These are phyloP conservation scores for Epichloe uncinata DNA, from an alignment of 2,329 filamentous ascomycete species.

Conservation along the genomic window DNA sequence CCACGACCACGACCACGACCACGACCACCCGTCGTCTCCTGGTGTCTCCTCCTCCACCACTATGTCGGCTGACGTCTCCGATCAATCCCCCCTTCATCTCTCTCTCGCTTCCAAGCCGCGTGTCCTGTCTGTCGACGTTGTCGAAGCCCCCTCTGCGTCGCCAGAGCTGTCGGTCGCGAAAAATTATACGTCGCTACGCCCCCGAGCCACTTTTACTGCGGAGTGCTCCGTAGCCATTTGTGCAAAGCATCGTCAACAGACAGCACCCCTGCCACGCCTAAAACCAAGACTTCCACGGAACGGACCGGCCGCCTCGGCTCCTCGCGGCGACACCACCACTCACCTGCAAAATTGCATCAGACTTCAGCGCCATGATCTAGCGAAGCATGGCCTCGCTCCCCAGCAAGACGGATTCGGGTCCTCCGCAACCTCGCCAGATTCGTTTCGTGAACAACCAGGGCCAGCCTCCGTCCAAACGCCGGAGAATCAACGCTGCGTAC, in stretches of 20 bases:
- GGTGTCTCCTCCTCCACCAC: neutral
- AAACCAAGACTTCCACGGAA: neutral
- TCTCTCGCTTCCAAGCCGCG: neutral
- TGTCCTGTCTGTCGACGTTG: neutral
- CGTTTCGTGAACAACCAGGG: conserved; percentile 76
- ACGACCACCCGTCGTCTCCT: neutral
- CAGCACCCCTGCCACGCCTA: neutral
- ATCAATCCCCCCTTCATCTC: neutral
- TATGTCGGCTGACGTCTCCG: conserved; percentile 7
- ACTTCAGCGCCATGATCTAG: conserved; percentile 21
- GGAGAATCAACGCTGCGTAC: conserved; percentile 68
- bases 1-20: no score
- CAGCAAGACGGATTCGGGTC: conserved; percentile 25
- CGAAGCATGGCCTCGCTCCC: conserved; percentile 32
- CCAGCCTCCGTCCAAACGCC: conserved; percentile 64
- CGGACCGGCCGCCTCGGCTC: neutral
- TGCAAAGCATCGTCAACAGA: conserved; percentile 2
- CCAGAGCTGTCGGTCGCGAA: neutral
- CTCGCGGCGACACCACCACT: neutral
- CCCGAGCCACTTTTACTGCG: neutral
- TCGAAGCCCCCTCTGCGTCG: neutral
- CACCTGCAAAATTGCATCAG: neutral
- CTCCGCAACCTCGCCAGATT: conserved; percentile 42
- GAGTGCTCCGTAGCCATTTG: no score
- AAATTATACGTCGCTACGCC: neutral